Percentiles rank a stretch among this genome's conserved stretches.
Evolutionary conservation across 192 early-diverging fungal genomes (phyloP).

Genomic region (Blastocladiella britannica): DNA sequence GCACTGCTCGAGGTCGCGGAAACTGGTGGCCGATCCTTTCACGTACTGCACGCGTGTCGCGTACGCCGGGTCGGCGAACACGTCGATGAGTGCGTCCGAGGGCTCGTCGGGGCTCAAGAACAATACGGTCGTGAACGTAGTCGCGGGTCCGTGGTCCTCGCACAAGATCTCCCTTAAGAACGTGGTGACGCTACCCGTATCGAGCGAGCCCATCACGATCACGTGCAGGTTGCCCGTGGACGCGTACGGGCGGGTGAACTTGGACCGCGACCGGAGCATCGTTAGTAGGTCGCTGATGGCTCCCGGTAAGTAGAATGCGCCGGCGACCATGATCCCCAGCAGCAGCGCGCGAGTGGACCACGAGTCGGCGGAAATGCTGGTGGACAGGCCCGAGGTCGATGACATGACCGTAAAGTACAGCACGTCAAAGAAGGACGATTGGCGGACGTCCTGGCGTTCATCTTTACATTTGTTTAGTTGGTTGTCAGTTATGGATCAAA

Average conservation of each 20-base stretch:
- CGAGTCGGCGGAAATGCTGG: constrained; percentile 38
- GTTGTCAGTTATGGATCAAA: constrained; percentile 1
- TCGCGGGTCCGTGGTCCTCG: constrained; percentile 46
- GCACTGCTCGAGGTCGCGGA: constrained; percentile 27
- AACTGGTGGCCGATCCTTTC: constrained; percentile 40
- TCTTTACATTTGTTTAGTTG: too few species aligned
- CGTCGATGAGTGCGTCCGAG: constrained; percentile 24
- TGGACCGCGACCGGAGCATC: constrained; percentile 31
- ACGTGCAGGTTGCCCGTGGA: constrained; percentile 18
- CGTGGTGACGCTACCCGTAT: constrained; percentile 28
- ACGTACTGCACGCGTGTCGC: constrained; percentile 45
- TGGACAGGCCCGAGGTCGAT: constrained; percentile 40
- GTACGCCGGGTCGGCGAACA: constrained; percentile 46
- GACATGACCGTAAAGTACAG: constrained; percentile 14
- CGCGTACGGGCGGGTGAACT: constrained; percentile 31
- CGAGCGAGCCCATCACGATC: constrained; percentile 41
- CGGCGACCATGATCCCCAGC: constrained; percentile 48
- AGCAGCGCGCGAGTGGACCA: constrained; percentile 30
- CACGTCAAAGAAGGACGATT: constrained; percentile 16
- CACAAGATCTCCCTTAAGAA: constrained; percentile 63
- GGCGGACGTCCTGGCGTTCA: too few species aligned
- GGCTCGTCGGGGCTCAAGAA: constrained; percentile 38
- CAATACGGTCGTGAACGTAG: constrained; percentile 43
- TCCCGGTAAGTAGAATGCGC: constrained; percentile 45
- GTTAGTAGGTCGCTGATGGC: constrained; percentile 38